Evolutionary conservation across 164 flowering plant genomes (phyloP), one percentile per base, ranked within the genome.

Genomic region (Protea cynaroides): DNA sequence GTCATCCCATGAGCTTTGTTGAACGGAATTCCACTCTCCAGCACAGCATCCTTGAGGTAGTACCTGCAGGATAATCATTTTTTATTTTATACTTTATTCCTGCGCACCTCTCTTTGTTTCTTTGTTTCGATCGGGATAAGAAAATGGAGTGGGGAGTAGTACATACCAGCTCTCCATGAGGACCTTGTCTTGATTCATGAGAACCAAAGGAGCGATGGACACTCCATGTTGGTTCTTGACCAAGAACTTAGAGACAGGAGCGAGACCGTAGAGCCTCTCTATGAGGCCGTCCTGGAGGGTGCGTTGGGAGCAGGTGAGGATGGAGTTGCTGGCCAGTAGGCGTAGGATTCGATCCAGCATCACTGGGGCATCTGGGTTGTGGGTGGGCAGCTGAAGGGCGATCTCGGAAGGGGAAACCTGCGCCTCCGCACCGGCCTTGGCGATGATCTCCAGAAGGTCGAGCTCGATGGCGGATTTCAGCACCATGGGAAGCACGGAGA

Each of bases 91-190:
- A n/a, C n/a, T n/a, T n/a, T n/a, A n/a, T n/a, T n/a, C n/a, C n/a
- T n/a, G n/a, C n/a, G n/a, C n/a, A n/a, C n/a, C n/a, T n/a, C n/a
- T n/a, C n/a, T n/a, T n/a, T n/a, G n/a, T n/a, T n/a, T n/a, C n/a
- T n/a, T n/a, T n/a, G n/a, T n/a, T n/a, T n/a, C n/a, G n/a, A n/a
- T n/a, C n/a, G n/a, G n/a, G n/a, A n/a, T n/a, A n/a, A n/a, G n/a
- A n/a, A n/a, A n/a, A n/a, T n/a, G n/a, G n/a, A n/a, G n/a, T n/a
- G n/a, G n/a, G n/a, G n/a, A n/a, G n/a, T 29, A 29, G 34, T 29
- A 29, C 12, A 37, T 79, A 93, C 97, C 97, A 91, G 85, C 98
- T 91, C 62, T 89, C 96, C 97, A 93, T 86, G 68, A 85, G 84
- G 59, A 93, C 82, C 77, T 87, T 87, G 63, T 91, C 96, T 43